These are phyloP conservation scores for Aureobasidium sp. DNA, from an alignment of 2,329 filamentous ascomycete species.

Conservation along the genomic window DNA sequence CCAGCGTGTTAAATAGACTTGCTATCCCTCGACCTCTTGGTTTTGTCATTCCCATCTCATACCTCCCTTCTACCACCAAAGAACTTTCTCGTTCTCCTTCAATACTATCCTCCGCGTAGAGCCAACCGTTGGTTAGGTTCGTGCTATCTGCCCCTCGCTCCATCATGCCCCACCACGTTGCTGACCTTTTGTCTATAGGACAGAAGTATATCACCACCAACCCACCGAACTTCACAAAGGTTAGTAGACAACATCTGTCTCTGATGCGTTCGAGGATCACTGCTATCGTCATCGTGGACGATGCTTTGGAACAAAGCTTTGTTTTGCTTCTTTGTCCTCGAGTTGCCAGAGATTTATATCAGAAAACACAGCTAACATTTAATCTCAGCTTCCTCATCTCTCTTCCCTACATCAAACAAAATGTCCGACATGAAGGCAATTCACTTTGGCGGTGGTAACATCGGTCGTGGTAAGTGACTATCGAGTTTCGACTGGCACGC, in stretches of 20 bases:
- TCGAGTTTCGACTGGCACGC: neutral
- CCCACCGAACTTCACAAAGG: neutral
- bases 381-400: neutral
- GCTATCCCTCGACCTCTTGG: neutral
- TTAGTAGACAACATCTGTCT: neutral
- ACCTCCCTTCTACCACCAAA: neutral
- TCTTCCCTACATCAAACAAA: neutral
- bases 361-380: neutral
- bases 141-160: conserved; percentile 1
- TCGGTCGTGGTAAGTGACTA: conserved; percentile 35
- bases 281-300: neutral
- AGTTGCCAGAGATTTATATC: neutral
- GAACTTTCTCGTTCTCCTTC: neutral
- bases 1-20: conserved; percentile 9
- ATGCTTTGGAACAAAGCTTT: neutral
- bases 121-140: neutral
- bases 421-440: conserved; percentile 39
- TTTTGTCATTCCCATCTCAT: neutral
- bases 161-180: neutral
- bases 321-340: conserved; percentile 7
- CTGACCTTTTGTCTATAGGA: neutral
- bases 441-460: conserved; percentile 46
- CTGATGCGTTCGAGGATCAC: neutral
- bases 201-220: neutral
- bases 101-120: neutral